Evolutionary conservation across 2,329 filamentous ascomycete species (phyloP).

Genomic region (Colletotrichum spaethianum): DNA sequence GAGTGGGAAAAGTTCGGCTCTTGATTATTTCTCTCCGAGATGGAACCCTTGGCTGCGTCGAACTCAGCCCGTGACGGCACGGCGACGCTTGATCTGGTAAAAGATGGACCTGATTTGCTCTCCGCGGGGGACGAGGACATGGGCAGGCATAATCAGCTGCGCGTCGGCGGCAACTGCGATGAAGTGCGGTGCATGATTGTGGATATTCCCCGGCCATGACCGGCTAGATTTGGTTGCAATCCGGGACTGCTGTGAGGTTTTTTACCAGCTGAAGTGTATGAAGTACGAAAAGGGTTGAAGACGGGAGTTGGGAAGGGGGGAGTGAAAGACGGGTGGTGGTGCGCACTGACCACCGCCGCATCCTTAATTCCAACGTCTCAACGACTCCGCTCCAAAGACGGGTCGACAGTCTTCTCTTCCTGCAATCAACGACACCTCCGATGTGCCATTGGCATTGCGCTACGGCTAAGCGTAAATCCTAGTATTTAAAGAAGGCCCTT

Average conservation of each 20-base stretch:
- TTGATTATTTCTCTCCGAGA: slow-evolving; percentile 25
- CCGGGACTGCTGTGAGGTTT: not conserved
- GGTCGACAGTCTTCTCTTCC: not conserved
- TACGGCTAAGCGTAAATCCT: not conserved
- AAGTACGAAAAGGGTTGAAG: not conserved
- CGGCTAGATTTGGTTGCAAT: not conserved
- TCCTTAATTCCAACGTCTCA: slow-evolving; percentile 24
- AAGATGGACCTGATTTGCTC: not conserved
- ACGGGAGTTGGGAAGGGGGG: not conserved
- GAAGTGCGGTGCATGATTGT: not conserved
- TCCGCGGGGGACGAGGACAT: not conserved
- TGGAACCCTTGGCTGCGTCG: not conserved
- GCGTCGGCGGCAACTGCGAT: not conserved
- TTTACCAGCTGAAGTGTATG: not conserved
- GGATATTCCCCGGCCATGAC: not conserved
- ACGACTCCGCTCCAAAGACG: not conserved
- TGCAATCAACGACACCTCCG: not conserved
- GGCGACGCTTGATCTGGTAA: not conserved
- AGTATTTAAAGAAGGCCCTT: not conserved
- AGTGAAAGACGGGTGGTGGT: not conserved
- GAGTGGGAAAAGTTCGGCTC: slow-evolving; percentile 25
- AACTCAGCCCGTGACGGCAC: not conserved
- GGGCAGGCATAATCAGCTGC: not conserved
- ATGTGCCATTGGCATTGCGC: not conserved
- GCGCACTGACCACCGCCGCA: slow-evolving; percentile 12